Evolutionary conservation across 2,329 filamentous ascomycete genomes (phyloP).

Genomic region (Cordyceps javanica): DNA sequence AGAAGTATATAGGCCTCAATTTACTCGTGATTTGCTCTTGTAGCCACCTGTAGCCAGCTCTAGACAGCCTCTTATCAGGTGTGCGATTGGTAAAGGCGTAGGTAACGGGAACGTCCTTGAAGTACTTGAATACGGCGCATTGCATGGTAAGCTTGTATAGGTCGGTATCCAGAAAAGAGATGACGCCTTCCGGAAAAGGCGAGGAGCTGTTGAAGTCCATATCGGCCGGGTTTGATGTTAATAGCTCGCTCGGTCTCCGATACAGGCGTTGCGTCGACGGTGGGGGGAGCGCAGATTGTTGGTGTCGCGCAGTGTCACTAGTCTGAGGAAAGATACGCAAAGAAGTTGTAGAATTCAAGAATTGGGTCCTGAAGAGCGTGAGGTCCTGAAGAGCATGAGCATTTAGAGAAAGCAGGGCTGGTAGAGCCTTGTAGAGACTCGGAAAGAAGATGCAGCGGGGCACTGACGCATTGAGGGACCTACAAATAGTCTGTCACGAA

Average conservation of each 20-base stretch:
- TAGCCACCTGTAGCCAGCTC: constrained; percentile 80
- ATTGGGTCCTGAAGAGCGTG: no score
- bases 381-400: not conserved
- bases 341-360: not conserved
- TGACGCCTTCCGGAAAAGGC: constrained; percentile 67
- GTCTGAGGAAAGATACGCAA: not conserved
- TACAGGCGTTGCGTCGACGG: not conserved
- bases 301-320: not conserved
- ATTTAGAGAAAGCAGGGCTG: not conserved
- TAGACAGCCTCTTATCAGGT: constrained; percentile 82
- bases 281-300: not conserved
- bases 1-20: constrained; percentile 17
- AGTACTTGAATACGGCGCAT: constrained; percentile 91
- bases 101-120: constrained; percentile 72
- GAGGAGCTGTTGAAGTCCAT: constrained; percentile 64
- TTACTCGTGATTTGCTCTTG: constrained; percentile 72
- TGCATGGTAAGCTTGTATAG: constrained; percentile 99
- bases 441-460: not conserved
- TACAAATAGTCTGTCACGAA: not conserved
- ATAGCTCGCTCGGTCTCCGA: constrained; percentile 5
- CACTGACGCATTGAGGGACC: not conserved
- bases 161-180: constrained; percentile 75
- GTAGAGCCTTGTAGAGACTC: not conserved
- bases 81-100: constrained; percentile 96
- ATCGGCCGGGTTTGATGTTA: not conserved